These are phyloP conservation scores for Fusarium austroafricanum DNA, from an alignment of 2,329 filamentous ascomycete species.

Conservation along the genomic window DNA sequence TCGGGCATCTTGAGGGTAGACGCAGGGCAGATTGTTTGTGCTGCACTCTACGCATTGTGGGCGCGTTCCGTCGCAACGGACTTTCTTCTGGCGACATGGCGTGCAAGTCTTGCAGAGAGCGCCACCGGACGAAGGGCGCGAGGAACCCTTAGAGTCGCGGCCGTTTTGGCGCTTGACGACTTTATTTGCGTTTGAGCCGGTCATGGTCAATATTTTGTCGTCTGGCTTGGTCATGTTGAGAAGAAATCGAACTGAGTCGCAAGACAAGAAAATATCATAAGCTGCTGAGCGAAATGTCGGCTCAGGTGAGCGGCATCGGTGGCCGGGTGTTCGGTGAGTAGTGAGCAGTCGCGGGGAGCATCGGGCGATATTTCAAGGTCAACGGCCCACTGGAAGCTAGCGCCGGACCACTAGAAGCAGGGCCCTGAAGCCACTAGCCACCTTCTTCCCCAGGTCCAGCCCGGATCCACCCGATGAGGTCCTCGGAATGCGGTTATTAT, in stretches of 20 bases:
- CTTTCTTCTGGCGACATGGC: constrained; percentile 52
- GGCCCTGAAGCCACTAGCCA: constrained; percentile 24
- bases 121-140: constrained; percentile 39
- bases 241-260: too few relatives aligned
- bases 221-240: too few relatives aligned
- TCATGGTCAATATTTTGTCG: constrained; percentile 20
- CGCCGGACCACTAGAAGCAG: constrained; percentile 35
- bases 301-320: constrained; percentile 41
- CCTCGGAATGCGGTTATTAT: constrained; percentile 24
- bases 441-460: constrained; percentile 35
- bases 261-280: neutral
- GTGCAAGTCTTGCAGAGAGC: constrained; percentile 52
- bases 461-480: constrained; percentile 37
- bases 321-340: constrained; percentile 32
- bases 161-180: constrained; percentile 37
- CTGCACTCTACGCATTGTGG: constrained; percentile 50
- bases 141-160: constrained; percentile 36
- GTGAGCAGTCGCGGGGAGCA: constrained; percentile 24
- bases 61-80: constrained; percentile 51
- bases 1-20: constrained; percentile 52
- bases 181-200: constrained; percentile 43
- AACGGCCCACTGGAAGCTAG: constrained; percentile 35
- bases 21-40: constrained; percentile 45
- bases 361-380: constrained; percentile 39
- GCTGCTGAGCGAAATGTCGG: constrained; percentile 21